Evolutionary conservation across 2,329 filamentous ascomycete genomes (phyloP), one percentile per base, ranked within the genome.

Genomic region (Zopfia rhizophila): DNA sequence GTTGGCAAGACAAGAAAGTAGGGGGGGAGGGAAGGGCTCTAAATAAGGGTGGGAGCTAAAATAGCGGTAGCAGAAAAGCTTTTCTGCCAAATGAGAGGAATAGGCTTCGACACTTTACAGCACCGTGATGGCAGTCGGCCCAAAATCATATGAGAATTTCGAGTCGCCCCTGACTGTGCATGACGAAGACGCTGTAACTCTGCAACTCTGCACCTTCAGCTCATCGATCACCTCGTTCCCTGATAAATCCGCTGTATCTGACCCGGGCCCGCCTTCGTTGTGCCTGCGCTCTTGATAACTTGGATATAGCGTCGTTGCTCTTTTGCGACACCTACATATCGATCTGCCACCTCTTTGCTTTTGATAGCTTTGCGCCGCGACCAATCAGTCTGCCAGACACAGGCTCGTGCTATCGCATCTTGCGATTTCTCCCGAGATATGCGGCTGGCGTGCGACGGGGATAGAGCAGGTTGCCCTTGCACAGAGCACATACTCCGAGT

Each of bases 1-100:
- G 8, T n/a, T n/a, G 6, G 53, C 43, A 45, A 46, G 28, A 40
- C 47, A 40, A 50, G 45, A 55, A 55, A 53, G 45, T 36, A 33
- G 23, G 46, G 41, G 28, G 38, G 52, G 52, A 53, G 38, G 53
- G 42, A 6, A 27, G 29, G 41, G 21, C 3, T 41, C 25, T 49
- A 47, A 48, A 61, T 58, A 61, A 41, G 48, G 38, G 51, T 62
- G 63, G 65, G 62, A 68, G 56, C 65, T 68, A 68, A 63, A 61
- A 52, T 65, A 64, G 62, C 58, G 46, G 43, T 48, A 51, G 45
- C 50, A 33, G 22, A 53, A 58, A 63, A 63, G 59, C 50, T 52
- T 59, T 60, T 60, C 48, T 51, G 51, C 48, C 51, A 58, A 59
- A 65, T 57, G 49, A 51, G 39, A 47, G 45, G 27, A 37, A 46